Conservation (phyloP, 1,139 yeast species). For the Blastobotrys indianensis region DNA sequence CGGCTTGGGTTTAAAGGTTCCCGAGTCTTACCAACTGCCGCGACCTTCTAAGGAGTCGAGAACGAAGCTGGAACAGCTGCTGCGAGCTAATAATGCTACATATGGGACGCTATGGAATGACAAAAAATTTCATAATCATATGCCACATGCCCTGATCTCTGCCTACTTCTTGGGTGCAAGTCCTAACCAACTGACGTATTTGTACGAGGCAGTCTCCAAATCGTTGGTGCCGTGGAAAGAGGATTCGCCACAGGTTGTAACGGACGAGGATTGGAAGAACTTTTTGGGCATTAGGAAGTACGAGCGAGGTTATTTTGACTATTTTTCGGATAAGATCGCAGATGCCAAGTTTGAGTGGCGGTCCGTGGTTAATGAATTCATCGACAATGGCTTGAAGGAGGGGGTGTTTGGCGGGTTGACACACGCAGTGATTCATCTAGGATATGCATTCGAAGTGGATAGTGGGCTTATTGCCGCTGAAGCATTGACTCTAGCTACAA, state of each 20-base stretch:
- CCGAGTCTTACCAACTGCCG: slow-evolving; percentile 8
- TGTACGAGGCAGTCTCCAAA: slow-evolving; percentile 23
- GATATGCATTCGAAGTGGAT: slow-evolving; percentile 32
- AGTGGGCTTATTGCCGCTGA: slow-evolving; percentile 30
- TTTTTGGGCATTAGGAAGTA: slow-evolving; percentile 26
- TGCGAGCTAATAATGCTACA: slow-evolving; percentile 29
- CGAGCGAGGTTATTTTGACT: slow-evolving; percentile 31
- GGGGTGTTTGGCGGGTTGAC: slow-evolving; percentile 27
- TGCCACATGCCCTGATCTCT: slow-evolving; percentile 26
- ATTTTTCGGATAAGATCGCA: slow-evolving; percentile 28
- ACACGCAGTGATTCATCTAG: slow-evolving; percentile 34
- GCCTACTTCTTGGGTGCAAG: slow-evolving; percentile 23
- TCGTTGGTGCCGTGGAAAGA: slow-evolving; percentile 28
- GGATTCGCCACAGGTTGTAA: slow-evolving; percentile 31
- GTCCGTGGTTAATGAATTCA: slow-evolving; percentile 19
- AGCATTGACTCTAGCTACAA: slow-evolving; percentile 24
- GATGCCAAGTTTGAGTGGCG: slow-evolving; percentile 29
- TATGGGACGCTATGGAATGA: slow-evolving; percentile 28
- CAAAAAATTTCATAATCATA: slow-evolving; percentile 30
- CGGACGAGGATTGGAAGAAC: slow-evolving; percentile 30
- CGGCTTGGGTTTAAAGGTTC: slow-evolving; percentile 16
- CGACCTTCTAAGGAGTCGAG: slow-evolving; percentile 20
- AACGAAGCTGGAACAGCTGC: slow-evolving; percentile 23
- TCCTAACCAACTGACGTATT: slow-evolving; percentile 21
- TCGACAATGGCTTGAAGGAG: not conserved